Conservation (phyloP, 1,284 basidiomycete species). For the Ganoderma multipileum region DNA sequence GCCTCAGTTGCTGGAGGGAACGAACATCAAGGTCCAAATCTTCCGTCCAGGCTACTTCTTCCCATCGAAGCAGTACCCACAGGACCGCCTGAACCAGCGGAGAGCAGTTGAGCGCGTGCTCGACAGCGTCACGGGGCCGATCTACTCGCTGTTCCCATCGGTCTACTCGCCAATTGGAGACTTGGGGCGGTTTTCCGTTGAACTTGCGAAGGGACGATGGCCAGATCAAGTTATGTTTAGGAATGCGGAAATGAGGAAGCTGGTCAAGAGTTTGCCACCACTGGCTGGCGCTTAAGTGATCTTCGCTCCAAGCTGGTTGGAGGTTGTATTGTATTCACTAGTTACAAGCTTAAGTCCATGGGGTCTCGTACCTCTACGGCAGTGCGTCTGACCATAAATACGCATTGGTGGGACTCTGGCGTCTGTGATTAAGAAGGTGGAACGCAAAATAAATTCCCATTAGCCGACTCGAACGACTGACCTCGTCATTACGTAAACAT, state of each 20-base stretch:
- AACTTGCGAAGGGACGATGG: slow-evolving; percentile 42
- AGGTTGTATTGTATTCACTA: too few species aligned
- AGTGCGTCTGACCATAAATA: too few species aligned
- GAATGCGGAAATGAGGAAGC: slow-evolving; percentile 32
- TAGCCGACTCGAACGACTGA: slow-evolving; percentile 18
- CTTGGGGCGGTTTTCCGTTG: slow-evolving; percentile 37
- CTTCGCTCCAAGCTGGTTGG: too few species aligned
- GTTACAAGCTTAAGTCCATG: too few species aligned
- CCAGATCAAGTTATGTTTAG: slow-evolving; percentile 33
- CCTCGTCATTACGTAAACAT: slow-evolving; percentile 35
- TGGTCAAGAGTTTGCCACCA: slow-evolving; percentile 28
- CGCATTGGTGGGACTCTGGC: too few species aligned
- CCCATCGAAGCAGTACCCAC: slow-evolving; percentile 38
- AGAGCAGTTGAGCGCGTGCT: slow-evolving; percentile 16
- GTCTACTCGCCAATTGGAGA: slow-evolving; percentile 34
- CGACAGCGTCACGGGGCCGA: slow-evolving; percentile 28
- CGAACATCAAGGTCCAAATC: slow-evolving; percentile 35
- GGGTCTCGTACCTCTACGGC: too few species aligned
- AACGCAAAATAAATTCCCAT: slow-evolving; percentile 4
- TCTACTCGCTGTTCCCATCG: slow-evolving; percentile 18
- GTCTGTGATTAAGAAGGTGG: neutral
- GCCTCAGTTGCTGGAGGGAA: slow-evolving; percentile 30
- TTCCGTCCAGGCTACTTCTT: slow-evolving; percentile 43
- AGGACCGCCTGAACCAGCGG: slow-evolving; percentile 41
- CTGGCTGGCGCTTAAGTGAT: neutral